Conservation (phyloP, 257 asterid genomes). For the Fraxinus cuspidata region DNA sequence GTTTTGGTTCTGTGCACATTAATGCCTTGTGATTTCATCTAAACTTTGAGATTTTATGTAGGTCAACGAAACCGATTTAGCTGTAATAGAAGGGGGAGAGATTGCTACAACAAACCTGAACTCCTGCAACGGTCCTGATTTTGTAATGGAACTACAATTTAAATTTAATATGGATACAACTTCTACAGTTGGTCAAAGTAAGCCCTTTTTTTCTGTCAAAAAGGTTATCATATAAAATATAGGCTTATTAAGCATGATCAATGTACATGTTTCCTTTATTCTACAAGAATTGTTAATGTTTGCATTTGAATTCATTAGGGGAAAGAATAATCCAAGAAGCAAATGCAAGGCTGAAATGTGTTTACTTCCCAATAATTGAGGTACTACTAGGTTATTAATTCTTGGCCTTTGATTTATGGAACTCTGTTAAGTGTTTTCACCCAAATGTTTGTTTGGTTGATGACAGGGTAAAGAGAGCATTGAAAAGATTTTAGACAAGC, state of each 20-base stretch:
- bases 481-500: constrained; percentile 40
- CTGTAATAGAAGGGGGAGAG: constrained; percentile 61
- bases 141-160: constrained; percentile 51
- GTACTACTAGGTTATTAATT: constrained; percentile 29
- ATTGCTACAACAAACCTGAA: constrained; percentile 61
- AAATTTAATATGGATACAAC: constrained; percentile 28
- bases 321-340: constrained; percentile 42
- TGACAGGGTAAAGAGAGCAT: constrained; percentile 71
- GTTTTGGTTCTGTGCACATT: background rate
- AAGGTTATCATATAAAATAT: background rate
- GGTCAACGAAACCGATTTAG: constrained; percentile 69
- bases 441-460: constrained; percentile 25
- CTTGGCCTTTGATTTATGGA: constrained; percentile 21
- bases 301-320: constrained; percentile 37
- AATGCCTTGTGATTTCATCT: background rate
- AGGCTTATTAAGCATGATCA: background rate
- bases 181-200: constrained; percentile 39
- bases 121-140: constrained; percentile 66
- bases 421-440: constrained; percentile 9
- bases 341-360: constrained; percentile 73
- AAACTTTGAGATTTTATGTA: constrained; percentile 29
- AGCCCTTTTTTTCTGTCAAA: constrained; percentile 20
- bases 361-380: constrained; percentile 64
- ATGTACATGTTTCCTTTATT: constrained; percentile 2
- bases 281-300: background rate